Evolutionary conservation across 2,329 filamentous ascomycete species (phyloP).

Genomic region (Scolecobasidium constrictum): DNA sequence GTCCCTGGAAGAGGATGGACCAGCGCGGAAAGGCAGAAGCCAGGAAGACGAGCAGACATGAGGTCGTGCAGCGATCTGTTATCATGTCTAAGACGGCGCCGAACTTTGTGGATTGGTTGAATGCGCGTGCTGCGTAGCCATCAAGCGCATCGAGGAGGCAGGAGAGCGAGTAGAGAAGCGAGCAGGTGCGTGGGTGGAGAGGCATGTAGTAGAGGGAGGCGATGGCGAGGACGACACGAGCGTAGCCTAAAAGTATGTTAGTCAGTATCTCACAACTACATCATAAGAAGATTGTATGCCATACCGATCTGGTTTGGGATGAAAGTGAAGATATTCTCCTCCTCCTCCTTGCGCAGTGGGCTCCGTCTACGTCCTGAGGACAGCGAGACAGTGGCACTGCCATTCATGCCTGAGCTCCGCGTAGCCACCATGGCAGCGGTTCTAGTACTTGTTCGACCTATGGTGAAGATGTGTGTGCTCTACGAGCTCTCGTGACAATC

Average conservation of each 20-base stretch:
- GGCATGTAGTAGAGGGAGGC: constrained; percentile 99
- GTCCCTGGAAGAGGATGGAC: constrained; percentile 84
- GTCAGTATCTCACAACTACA: constrained; percentile 6
- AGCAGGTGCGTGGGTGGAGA: constrained; percentile 91
- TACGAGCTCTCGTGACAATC: no score
- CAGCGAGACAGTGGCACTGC: neutral
- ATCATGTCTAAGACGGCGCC: constrained; percentile 98
- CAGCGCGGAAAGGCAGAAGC: constrained; percentile 90
- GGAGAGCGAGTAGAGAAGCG: constrained; percentile 80
- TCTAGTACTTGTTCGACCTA: neutral
- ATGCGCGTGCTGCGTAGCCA: constrained; percentile 76
- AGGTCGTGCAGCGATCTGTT: constrained; percentile 92
- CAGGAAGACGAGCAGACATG: constrained; percentile 88
- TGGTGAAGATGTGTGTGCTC: no score
- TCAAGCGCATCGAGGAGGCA: constrained; percentile 93
- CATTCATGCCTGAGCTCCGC: neutral
- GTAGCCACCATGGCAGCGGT: neutral
- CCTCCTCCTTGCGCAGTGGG: constrained; percentile 14
- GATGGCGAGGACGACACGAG: constrained; percentile 51
- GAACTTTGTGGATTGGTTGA: constrained; percentile 89
- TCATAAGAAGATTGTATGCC: constrained; percentile 9
- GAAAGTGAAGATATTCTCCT: constrained; percentile 46
- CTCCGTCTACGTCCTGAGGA: neutral
- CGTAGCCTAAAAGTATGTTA: constrained; percentile 31
- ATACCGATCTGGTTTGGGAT: constrained; percentile 41